Base-by-base conservation (phyloP, 73 alveolate species). In the Paramecium caudatum region DNA sequence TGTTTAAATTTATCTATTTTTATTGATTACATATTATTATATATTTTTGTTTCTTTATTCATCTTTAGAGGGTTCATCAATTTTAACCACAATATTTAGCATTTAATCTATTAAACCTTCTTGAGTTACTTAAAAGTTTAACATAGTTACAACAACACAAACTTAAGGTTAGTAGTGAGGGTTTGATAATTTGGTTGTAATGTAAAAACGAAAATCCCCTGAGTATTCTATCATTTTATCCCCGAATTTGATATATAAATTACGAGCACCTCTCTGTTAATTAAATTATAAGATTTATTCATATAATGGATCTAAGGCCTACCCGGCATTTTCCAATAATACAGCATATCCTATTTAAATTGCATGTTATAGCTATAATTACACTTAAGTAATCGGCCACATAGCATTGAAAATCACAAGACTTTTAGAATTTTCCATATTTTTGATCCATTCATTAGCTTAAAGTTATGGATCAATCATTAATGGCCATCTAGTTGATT, bases 151-250 rank as follows among this genome's bases (percentile, higher is more conserved):
- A 90, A 94, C 96, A 12, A 99, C 99, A 85, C 99, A 99, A 46
- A 98, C 96, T 93, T 99, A 99, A n/a, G 99, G 99, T 2, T 99
- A 92, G 91, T 95, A 99, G 93, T 99, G 99, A 19, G 99, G 99
- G 85, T 98, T 97, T 15, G 99, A 95, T 84, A 98, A 96, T 94
- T 98, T 99, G n/a, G 99, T 99, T 1, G 99, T 99, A 62, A 99
- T 94, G 82, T 93, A 98, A 97, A 99, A 96, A 92, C 96, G 93
- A 94, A 98, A 96, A 46, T 97, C 98, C 19, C 87, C 91, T 21
- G 96, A 69, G 91, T 95, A 95, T 78, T 96, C 99, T 46, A 94
- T 94, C 62, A 96, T 95, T 82, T 83, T 93, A 46, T 98, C 99
- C 82, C 97, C 98, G 55, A 97, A 92, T 55, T 92, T 91, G 82